These are phyloP conservation scores for Alternaria sp. DNA, from an alignment of 2,329 filamentous ascomycete species.

Conservation along the genomic window DNA sequence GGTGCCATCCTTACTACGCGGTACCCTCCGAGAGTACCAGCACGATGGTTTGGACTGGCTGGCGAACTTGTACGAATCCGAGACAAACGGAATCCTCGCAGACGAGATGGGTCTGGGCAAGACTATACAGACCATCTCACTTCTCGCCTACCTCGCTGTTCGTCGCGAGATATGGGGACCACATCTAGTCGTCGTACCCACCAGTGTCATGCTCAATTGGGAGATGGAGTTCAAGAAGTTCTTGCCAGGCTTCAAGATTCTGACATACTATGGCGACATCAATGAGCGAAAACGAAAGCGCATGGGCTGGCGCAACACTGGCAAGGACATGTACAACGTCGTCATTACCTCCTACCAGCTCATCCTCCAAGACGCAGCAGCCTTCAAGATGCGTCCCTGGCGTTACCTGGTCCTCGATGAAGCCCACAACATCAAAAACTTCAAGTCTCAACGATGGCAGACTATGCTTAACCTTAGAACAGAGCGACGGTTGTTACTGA, in stretches of 20 bases:
- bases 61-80: slow-evolving; percentile 86
- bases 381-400: slow-evolving; percentile 92
- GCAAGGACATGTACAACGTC: slow-evolving; percentile 81
- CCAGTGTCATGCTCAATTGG: slow-evolving; percentile 99
- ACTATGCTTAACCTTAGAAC: slow-evolving; percentile 94
- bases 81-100: slow-evolving; percentile 93
- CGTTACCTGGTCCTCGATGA: slow-evolving; percentile 98
- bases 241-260: slow-evolving; percentile 95
- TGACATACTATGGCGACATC: slow-evolving; percentile 94
- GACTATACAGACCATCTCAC: slow-evolving; percentile 95
- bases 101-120: slow-evolving; percentile 99
- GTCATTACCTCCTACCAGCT: slow-evolving; percentile 98
- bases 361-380: slow-evolving; percentile 89
- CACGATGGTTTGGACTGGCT: slow-evolving; percentile 98
- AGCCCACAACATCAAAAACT: slow-evolving; percentile 99
- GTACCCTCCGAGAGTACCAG: slow-evolving; percentile 92
- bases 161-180: slow-evolving; percentile 93
- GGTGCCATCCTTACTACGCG: slow-evolving; percentile 71
- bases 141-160: slow-evolving; percentile 90
- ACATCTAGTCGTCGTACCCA: slow-evolving; percentile 94
- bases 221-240: slow-evolving; percentile 99
- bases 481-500: slow-evolving; percentile 82
- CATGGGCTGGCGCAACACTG: slow-evolving; percentile 89
- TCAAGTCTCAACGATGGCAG: slow-evolving; percentile 97
- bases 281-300: slow-evolving; percentile 92